Percentiles rank a stretch among this genome's conserved stretches.
Evolutionary conservation across 2,329 filamentous ascomycete species (phyloP).

Genomic region (Xylariaceae sp.): DNA sequence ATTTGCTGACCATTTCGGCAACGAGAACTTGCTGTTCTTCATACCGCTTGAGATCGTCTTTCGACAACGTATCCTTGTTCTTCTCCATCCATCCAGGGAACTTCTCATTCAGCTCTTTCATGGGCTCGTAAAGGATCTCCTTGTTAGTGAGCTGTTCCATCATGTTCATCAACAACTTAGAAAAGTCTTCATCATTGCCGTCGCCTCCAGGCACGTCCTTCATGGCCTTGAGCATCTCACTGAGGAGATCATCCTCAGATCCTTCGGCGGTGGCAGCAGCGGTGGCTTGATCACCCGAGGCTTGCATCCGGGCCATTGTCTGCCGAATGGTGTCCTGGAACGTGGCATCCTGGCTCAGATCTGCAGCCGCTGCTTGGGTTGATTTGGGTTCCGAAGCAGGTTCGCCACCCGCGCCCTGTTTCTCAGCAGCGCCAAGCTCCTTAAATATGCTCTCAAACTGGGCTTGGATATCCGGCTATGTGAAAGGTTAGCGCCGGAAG

Average conservation of each 20-base stretch:
- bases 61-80: slow-evolving; percentile 60
- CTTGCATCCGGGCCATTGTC: slow-evolving; percentile 95
- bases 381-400: slow-evolving; percentile 24
- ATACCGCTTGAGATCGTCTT: slow-evolving; percentile 74
- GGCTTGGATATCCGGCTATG: slow-evolving; percentile 64
- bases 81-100: slow-evolving; percentile 84
- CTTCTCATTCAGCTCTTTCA: slow-evolving; percentile 94
- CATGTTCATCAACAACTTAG: slow-evolving; percentile 93
- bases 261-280: slow-evolving; percentile 65
- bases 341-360: slow-evolving; percentile 51
- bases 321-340: slow-evolving; percentile 91
- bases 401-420: slow-evolving; percentile 26
- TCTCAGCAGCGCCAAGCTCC: slow-evolving; percentile 55
- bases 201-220: slow-evolving; percentile 55
- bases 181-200: slow-evolving; percentile 75
- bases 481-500: slow-evolving; percentile 2
- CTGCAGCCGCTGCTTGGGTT: slow-evolving; percentile 27
- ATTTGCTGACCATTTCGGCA: slow-evolving; percentile 79
- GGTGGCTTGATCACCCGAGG: slow-evolving; percentile 78
- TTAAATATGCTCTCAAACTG: slow-evolving; percentile 76
- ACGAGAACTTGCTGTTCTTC: slow-evolving; percentile 75
- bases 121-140: slow-evolving; percentile 95
- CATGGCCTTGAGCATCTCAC: slow-evolving; percentile 89
- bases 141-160: slow-evolving; percentile 99
- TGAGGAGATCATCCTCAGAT: slow-evolving; percentile 71